Conservation (phyloP, 768 basidiomycete species). For the Boletus fagicola region DNA sequence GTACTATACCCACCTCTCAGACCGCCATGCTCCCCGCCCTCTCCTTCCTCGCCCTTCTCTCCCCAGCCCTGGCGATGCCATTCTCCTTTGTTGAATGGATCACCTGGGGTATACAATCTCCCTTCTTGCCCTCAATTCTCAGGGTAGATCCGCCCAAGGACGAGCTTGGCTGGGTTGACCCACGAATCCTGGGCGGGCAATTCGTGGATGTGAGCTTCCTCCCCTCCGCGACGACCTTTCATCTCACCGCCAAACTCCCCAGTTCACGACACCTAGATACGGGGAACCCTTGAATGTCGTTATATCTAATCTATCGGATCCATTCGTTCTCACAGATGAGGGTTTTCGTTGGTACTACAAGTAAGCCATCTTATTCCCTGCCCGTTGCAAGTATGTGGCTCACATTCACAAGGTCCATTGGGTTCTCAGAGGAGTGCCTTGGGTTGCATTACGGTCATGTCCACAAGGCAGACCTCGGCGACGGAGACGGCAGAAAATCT, state of each 20-base stretch:
- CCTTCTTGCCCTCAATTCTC: slow-evolving; percentile 2
- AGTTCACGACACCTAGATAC: slow-evolving; percentile 63
- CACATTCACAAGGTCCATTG: slow-evolving; percentile 57
- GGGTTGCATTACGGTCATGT: slow-evolving; percentile 73
- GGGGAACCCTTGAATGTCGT: slow-evolving; percentile 88
- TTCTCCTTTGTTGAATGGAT: slow-evolving; percentile 6
- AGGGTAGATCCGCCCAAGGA: slow-evolving; percentile 15
- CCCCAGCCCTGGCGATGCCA: slow-evolving; percentile 16
- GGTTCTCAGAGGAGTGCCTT: slow-evolving; percentile 79
- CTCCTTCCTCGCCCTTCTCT: slow-evolving; percentile 13
- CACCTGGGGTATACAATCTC: slow-evolving; percentile 11
- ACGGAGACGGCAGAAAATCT: slow-evolving; percentile 67
- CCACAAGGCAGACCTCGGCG: slow-evolving; percentile 81
- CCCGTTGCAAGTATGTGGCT: neutral
- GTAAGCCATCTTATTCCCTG: slow-evolving; percentile 32
- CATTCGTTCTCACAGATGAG: slow-evolving; percentile 69
- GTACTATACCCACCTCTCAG: neutral
- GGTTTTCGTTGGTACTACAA: slow-evolving; percentile 72
- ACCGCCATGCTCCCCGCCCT: slow-evolving; percentile 16
- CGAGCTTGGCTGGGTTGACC: slow-evolving; percentile 57
- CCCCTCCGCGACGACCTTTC: neutral
- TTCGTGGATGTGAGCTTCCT: slow-evolving; percentile 64
- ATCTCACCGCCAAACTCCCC: neutral
- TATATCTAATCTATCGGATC: slow-evolving; percentile 75
- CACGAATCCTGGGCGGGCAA: slow-evolving; percentile 67